A percentile compares a stretch with the other conserved stretches of the same genome.
Evolutionary conservation across 106 monocot species (phyloP).

Genomic region (Acorus gramineus): DNA sequence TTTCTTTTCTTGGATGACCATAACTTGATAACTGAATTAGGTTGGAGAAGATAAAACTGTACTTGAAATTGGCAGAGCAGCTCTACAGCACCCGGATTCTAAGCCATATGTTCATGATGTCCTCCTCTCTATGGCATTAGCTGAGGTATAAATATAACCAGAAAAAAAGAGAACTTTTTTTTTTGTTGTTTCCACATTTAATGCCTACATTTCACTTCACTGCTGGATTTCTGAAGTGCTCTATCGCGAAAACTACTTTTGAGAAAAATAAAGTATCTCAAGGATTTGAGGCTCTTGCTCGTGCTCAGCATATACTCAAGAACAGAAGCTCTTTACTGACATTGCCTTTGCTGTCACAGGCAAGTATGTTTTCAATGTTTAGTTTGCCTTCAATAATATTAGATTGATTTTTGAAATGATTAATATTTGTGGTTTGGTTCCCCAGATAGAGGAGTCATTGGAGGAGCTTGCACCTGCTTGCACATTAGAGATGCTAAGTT

Average conservation of each 20-base stretch:
- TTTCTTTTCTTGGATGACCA: too few species aligned
- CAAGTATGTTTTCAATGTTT: slow-evolving; percentile 8
- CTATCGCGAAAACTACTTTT: slow-evolving; percentile 78
- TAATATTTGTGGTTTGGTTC: slow-evolving; percentile 14
- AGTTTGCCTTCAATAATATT: neutral
- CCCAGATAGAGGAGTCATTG: slow-evolving; percentile 89
- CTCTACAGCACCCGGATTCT: slow-evolving; percentile 49
- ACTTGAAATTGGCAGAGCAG: slow-evolving; percentile 63
- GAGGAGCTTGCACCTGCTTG: slow-evolving; percentile 97
- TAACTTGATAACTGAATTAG: slow-evolving; percentile 19
- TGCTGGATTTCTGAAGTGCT: slow-evolving; percentile 44
- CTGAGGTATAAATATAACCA: slow-evolving; percentile 62
- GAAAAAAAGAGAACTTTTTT: neutral
- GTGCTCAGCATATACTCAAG: slow-evolving; percentile 74
- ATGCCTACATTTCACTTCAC: neutral
- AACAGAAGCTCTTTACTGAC: slow-evolving; percentile 62
- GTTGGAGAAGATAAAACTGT: slow-evolving; percentile 85
- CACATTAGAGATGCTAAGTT: slow-evolving; percentile 62
- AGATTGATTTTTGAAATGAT: slow-evolving; percentile 2
- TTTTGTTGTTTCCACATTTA: neutral
- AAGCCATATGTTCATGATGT: slow-evolving; percentile 87
- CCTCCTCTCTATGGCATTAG: slow-evolving; percentile 81
- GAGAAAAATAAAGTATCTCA: slow-evolving; percentile 81
- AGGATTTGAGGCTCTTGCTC: slow-evolving; percentile 97
- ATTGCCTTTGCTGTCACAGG: slow-evolving; percentile 77